These are phyloP conservation scores for Aspergillus panamensis DNA, from an alignment of 495 filamentous ascomycete species.

Conservation along the genomic window DNA sequence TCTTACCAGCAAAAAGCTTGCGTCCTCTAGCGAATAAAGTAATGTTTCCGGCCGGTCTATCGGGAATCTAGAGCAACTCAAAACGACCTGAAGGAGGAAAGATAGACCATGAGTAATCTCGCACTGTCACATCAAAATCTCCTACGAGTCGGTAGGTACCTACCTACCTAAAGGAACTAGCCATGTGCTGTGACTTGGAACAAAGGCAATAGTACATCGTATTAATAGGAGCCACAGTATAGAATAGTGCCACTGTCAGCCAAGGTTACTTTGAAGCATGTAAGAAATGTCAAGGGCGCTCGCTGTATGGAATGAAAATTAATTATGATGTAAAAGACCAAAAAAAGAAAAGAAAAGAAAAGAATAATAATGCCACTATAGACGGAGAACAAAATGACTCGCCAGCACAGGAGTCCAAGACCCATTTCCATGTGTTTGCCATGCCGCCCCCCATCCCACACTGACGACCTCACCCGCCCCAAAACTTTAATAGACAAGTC, in stretches of 20 bases:
- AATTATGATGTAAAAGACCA: too few species aligned
- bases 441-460: constrained; percentile 9
- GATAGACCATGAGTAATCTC: not conserved
- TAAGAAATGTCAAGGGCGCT: too few species aligned
- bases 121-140: not conserved
- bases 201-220: too few species aligned
- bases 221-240: too few species aligned
- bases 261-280: not conserved
- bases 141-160: too few species aligned
- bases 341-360: not conserved
- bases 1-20: too few species aligned
- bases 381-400: constrained; percentile 3
- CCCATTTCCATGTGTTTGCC: constrained; percentile 19
- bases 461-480: not conserved
- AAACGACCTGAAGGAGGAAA: not conserved
- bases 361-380: not conserved
- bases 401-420: constrained; percentile 1
- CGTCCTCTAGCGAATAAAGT: constrained; percentile 6
- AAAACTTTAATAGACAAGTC: constrained; percentile 26
- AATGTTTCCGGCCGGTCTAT: constrained; percentile 3
- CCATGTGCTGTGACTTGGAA: not conserved
- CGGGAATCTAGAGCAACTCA: not conserved
- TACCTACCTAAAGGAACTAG: not conserved
- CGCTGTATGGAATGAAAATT: not conserved
- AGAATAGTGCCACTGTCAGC: not conserved